phyloP scores from a whole-genome alignment of 352 stramenopile species.

The Globisporangium radiosum region DNA sequence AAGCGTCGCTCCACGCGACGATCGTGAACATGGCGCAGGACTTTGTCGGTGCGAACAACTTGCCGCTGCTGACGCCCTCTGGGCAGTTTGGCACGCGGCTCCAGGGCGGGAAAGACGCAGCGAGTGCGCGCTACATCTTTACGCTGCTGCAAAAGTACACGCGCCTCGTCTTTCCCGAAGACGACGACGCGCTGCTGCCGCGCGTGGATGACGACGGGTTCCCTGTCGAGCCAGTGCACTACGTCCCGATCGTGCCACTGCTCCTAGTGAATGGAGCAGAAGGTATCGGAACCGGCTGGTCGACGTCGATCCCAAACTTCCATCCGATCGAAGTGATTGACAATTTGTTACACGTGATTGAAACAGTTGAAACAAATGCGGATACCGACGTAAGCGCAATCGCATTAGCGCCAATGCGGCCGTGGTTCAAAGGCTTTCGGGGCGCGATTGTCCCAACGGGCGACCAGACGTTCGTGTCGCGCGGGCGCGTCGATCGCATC shows the following conservation, averaged over 20 bases:
- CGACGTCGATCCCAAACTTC: conserved; percentile 93
- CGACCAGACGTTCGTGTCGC: conserved; percentile 67
- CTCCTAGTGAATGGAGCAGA: conserved; percentile 98
- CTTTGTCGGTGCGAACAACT: conserved; percentile 98
- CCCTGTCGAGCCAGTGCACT: conserved; percentile 96
- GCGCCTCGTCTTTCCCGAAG: conserved; percentile 95
- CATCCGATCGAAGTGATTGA: conserved; percentile 95
- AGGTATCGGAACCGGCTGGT: conserved; percentile 99
- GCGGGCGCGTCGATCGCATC: conserved; percentile 60
- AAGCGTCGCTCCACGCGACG: conserved; percentile 95
- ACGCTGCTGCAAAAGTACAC: conserved; percentile 95
- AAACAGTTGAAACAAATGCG: conserved; percentile 41
- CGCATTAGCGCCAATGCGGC: conserved; percentile 74
- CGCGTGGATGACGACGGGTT: conserved; percentile 98
- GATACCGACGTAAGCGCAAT: conserved; percentile 24
- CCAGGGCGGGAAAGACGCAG: conserved; percentile 97
- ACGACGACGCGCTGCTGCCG: conserved; percentile 95
- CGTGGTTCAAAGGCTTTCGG: conserved; percentile 95
- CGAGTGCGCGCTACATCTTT: conserved; percentile 98
- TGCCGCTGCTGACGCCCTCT: conserved; percentile 95
- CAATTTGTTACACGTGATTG: conserved; percentile 86
- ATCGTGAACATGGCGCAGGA: conserved; percentile 99
- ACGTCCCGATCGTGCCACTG: conserved; percentile 95
- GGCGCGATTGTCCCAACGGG: conserved; percentile 81
- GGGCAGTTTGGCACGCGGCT: conserved; percentile 99